Evolutionary conservation across 495 filamentous ascomycete species (phyloP).

Genomic region (Penicillium riverlandense): DNA sequence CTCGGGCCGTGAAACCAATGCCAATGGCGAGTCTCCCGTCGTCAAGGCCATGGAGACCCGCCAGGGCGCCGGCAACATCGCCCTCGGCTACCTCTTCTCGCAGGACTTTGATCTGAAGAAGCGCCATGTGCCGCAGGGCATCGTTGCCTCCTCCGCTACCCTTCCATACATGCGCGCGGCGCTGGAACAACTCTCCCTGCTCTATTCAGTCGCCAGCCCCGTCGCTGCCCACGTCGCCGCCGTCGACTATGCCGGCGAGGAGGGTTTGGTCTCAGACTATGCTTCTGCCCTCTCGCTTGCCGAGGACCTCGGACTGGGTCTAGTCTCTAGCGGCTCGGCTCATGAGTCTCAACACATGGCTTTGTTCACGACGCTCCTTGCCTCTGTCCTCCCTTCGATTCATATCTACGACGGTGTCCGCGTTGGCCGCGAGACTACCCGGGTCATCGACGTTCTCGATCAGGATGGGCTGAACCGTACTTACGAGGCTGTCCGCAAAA

Average conservation of each 20-base stretch:
- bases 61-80: slow-evolving; percentile 82
- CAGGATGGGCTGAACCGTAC: slow-evolving; percentile 59
- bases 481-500: slow-evolving; percentile 61
- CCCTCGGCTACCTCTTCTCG: slow-evolving; percentile 94
- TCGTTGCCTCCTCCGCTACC: slow-evolving; percentile 77
- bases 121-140: slow-evolving; percentile 81
- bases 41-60: slow-evolving; percentile 80
- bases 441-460: slow-evolving; percentile 79
- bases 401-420: slow-evolving; percentile 91
- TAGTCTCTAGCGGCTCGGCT: slow-evolving; percentile 76
- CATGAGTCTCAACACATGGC: slow-evolving; percentile 96
- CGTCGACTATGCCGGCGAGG: slow-evolving; percentile 69
- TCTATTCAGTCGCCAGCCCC: slow-evolving; percentile 85
- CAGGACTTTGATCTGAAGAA: slow-evolving; percentile 89
- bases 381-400: slow-evolving; percentile 71
- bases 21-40: slow-evolving; percentile 69
- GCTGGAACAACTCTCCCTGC: slow-evolving; percentile 79
- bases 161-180: slow-evolving; percentile 74
- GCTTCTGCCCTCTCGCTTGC: slow-evolving; percentile 68
- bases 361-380: slow-evolving; percentile 76
- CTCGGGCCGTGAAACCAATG: slow-evolving; percentile 57
- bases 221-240: slow-evolving; percentile 94
- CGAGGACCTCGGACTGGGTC: slow-evolving; percentile 85
- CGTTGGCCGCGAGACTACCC: slow-evolving; percentile 75
- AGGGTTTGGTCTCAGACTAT: slow-evolving; percentile 82